Evolutionary conservation across 169 alveolate genomes (phyloP), one percentile per base, ranked within the genome.

Genomic region (Plasmodium berghei): DNA sequence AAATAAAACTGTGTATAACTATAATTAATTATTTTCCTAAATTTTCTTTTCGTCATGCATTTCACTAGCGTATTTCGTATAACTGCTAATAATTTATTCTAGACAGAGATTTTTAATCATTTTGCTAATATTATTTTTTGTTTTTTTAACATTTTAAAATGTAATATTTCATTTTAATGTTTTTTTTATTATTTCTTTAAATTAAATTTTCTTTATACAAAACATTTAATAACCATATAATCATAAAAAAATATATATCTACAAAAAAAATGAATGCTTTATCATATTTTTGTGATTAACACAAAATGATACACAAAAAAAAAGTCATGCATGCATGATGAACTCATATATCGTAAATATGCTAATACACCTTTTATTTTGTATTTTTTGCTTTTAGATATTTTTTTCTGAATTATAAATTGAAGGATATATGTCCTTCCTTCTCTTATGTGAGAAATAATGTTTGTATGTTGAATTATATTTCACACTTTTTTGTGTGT

Each of bases 271-370:
- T 34, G 42, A 34, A 34, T 34, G 8, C 42, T 34, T 34, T 34
- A 34, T 26, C 20, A 12, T 62, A 26, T 62, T 22, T 9, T 9
- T 8, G n/a, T 58, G 22, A n/a, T 20, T 58, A 58, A 58, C n/a
- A 58, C n/a, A 48, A 28, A 16, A n/a, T n/a, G 48, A 55, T 42
- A 42, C 48, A 52, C 3, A 28, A 58, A 58, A 69, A 69, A 5
- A 45, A 46, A 69, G 26, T n/a, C 42, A 28, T 45, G 2, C 20
- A 18, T 69, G 77, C 8, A n/a, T 69, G 45, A 61, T 22, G 49
- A 9, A 26, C 10, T 63, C 0, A 34, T 6, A 34, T 34, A 34
- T 34, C 42, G 42, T 34, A 34, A 34, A 34, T 34, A 34, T 34
- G 42, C 0, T 34, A 34, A 34, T 34, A 34, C 42, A 4, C 3